Base-by-base conservation (phyloP, 1,139 yeast species). In the Yarrowia galli region DNA sequence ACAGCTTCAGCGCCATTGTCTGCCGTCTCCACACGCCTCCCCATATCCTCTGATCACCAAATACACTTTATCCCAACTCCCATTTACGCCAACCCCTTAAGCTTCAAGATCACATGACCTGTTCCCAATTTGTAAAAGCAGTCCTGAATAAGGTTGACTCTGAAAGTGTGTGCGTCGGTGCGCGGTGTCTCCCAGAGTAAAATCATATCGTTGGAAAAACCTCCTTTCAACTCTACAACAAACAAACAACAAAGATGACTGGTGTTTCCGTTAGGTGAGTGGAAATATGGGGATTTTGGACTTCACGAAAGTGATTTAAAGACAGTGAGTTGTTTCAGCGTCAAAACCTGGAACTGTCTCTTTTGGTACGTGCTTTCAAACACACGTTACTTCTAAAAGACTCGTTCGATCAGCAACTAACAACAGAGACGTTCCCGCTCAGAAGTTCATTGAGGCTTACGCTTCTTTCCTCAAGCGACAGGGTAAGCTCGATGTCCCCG, bases 401-500 rank as follows among this genome's bases (percentile, higher is more conserved):
- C 20, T 4, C 32, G 9, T 4, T 23, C 23, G 7, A 15, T 12
- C 69, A 68, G 67, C 67, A 7, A 66, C 40, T 54, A 45, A 61
- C 42, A 36, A 32, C 68, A 75, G 78, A 76, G 99, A 95, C 98
- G 99, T 95, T 85, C 97, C 98, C 86, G 99, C 99, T 85, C 98
- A 95, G 90, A 96, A 91, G 78, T 95, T 95, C 88, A 95, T 95
- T 85, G 92, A 92, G 88, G 97, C 98, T 85, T 95, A 95, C 88
- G 98, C 99, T 80, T 91, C 91, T 82, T 95, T 95, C 92, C 91
- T 95, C 86, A 98, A 95, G 88, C 95, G 98, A 86, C 99, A 96
- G 88, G 99, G 98, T 89, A 92, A 92, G 86, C 90, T 95, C 82
- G 98, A 95, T 84, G 96, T 95, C 79, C 99, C 99, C 87, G 97